phyloP scores from a whole-genome alignment of 2,329 filamentous ascomycete genomes.

The Helminthosporium solani region DNA sequence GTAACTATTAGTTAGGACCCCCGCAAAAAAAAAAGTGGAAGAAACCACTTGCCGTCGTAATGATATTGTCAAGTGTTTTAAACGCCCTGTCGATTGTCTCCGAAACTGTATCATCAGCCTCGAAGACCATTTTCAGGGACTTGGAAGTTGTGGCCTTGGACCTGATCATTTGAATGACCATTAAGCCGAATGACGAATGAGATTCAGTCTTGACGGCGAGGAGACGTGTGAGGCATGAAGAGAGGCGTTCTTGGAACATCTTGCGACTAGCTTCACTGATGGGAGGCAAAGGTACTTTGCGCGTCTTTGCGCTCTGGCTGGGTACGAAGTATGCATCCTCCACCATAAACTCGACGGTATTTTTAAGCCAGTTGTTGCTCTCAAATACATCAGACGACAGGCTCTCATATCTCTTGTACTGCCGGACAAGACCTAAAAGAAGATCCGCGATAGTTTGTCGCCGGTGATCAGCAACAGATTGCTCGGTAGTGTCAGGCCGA shows the following conservation, averaged over 20 bases:
- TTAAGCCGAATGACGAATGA: constrained; percentile 27
- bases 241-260: constrained; percentile 56
- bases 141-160: constrained; percentile 30
- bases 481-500: constrained; percentile 48
- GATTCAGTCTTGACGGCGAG: constrained; percentile 35
- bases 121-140: constrained; percentile 48
- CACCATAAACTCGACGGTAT: constrained; percentile 49
- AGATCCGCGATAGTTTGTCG: constrained; percentile 55
- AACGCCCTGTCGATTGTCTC: constrained; percentile 40
- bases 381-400: constrained; percentile 27
- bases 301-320: constrained; percentile 31
- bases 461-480: constrained; percentile 47
- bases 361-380: constrained; percentile 46
- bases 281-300: constrained; percentile 45
- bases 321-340: constrained; percentile 54
- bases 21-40: no score
- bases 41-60: constrained; percentile 22
- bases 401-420: constrained; percentile 36
- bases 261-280: constrained; percentile 51
- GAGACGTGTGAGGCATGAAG: constrained; percentile 56
- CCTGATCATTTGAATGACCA: constrained; percentile 32
- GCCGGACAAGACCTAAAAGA: constrained; percentile 53
- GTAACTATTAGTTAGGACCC: constrained; percentile 10
- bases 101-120: constrained; percentile 48
- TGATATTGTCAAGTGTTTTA: constrained; percentile 31